Evolutionary conservation across 2,329 filamentous ascomycete genomes (phyloP), one percentile per base, ranked within the genome.

Genomic region (Periconia sp.): DNA sequence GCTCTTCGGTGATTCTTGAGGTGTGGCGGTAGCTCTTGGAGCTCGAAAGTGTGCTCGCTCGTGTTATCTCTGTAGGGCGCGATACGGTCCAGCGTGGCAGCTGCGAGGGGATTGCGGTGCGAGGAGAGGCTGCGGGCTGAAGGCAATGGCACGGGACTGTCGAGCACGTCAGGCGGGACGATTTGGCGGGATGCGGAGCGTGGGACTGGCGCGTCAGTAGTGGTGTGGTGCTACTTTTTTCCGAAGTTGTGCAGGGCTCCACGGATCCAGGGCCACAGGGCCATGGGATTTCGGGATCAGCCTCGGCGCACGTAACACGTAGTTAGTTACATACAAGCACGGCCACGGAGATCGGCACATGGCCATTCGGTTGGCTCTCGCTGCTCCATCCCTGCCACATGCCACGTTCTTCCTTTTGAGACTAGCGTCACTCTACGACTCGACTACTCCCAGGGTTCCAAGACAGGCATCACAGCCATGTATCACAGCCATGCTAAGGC

Each of bases 11-110:
- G 41, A 19, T 31, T 23, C 11, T 34, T 24, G 37, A 45, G 38
- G 29, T 23, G 36, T 25, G 19, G 34, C 32, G 40, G 32, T 36
- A 67, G 54, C 52, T 58, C 50, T 28, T 67, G 59, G 42, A 68
- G 66, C 61, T 69, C 66, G 37, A 67, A 57, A 37, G 52, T 49
- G 40, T 61, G 46, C 32, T 50, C 44, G 46, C 35, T 39, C 50
- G 40, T 47, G 38, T 40, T 47, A 42, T 56, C 46, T 41, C 51
- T 57, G 44, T 40, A 48, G 18, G 51, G 36, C 37, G 52, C 44
- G 46, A 52, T 43, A 48, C 40, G 36, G 55, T 59, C 64, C 62
- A 68, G 57, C 56, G 41, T 65, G 52, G 50, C 31, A 16, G 47
- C 32, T 19, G 31, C 36, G 38, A 47, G 48, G 36, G 48, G 19